Conservation (phyloP, 345 rosid genomes). For the Anacardium occidentale region DNA sequence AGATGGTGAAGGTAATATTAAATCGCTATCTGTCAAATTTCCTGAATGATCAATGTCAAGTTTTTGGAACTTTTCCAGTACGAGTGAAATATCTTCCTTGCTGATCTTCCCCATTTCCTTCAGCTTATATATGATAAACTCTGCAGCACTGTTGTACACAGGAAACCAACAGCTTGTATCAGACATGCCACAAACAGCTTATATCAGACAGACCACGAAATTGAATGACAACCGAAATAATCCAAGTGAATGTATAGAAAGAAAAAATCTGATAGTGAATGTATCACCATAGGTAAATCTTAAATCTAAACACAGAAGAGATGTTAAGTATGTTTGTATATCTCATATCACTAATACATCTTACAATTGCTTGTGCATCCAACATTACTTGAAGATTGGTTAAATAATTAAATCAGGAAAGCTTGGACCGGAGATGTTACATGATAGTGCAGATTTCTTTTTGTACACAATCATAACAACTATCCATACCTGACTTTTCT, state of each 20-base stretch:
- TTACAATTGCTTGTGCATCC: no score
- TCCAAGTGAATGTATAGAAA: background rate
- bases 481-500: conserved; percentile 36
- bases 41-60: conserved; percentile 51
- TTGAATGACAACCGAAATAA: background rate
- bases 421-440: no score
- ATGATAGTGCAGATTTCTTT: background rate
- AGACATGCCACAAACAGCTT: background rate
- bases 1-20: conserved; percentile 14
- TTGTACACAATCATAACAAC: background rate
- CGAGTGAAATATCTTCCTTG: conserved; percentile 36
- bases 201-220: background rate
- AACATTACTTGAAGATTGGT: no score
- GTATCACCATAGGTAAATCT: background rate
- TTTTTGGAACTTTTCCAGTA: conserved; percentile 39
- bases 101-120: conserved; percentile 52
- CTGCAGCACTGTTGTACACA: conserved; percentile 37
- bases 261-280: background rate
- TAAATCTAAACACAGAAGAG: no score
- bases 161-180: background rate
- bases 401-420: no score
- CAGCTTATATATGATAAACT: conserved; percentile 41
- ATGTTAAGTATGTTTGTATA: no score
- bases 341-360: no score
- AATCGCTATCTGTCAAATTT: conserved; percentile 40